A percentile compares a stretch with the other conserved stretches of the same genome.
Evolutionary conservation across 306 rosid genomes (phyloP).

Genomic region (Lotus japonicus): DNA sequence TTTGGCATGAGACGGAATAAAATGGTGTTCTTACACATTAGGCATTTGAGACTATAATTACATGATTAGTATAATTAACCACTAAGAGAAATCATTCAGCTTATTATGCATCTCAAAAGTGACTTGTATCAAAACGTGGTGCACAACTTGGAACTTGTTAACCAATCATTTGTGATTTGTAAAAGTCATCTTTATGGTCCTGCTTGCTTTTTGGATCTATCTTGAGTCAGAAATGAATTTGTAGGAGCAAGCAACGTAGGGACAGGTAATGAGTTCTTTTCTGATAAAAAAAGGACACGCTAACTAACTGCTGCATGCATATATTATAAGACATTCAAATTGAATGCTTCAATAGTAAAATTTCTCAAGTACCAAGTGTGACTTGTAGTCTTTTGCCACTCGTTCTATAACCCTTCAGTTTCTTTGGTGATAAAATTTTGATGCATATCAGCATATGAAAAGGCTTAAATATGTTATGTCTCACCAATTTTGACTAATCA

Average conservation of each 20-base stretch:
- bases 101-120: neutral
- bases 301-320: constrained; percentile 22
- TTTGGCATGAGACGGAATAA: neutral
- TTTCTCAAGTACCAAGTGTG: neutral
- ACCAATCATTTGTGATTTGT: constrained; percentile 1
- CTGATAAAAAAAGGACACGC: constrained; percentile 20
- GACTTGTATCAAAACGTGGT: neutral
- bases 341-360: constrained; percentile 32
- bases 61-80: no score
- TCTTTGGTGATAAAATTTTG: no score
- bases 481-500: no score
- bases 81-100: neutral
- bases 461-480: no score
- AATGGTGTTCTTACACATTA: neutral
- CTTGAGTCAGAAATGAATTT: constrained; percentile 34
- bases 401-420: neutral
- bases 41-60: no score
- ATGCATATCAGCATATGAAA: no score
- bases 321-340: neutral
- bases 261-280: constrained; percentile 30
- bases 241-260: constrained; percentile 36
- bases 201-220: constrained; percentile 1
- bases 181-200: neutral
- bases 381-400: neutral
- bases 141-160: neutral